Evolutionary conservation across 495 filamentous ascomycete species (phyloP), one percentile per base, ranked within the genome.

Genomic region (Talaromyces wortmannii): DNA sequence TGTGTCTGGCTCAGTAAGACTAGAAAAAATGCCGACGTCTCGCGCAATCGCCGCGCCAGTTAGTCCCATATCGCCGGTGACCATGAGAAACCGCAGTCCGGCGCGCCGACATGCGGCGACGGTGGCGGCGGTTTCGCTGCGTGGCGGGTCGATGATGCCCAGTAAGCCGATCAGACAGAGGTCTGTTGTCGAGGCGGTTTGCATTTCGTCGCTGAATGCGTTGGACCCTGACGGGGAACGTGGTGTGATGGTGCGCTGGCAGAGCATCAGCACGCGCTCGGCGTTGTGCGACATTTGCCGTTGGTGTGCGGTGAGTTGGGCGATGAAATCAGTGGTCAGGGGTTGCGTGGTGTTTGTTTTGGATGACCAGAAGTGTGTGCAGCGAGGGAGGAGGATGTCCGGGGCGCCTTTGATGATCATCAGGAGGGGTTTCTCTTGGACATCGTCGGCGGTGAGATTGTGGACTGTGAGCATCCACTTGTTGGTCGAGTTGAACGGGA

Each of bases 401-500:
- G 83, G 84, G 0, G 83, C 83, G 0, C 82, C 85, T 61, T 85
- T 87, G 0, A 57, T 30, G 13, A 61, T 53, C 12, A 66, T 47
- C 5, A 49, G 55, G 5, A 48, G 6, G 0, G 12, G 16, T 6
- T 50, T 23, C 17, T 31, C 52, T 5, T 55, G 45, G 1, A 52
- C 15, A 6, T 53, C 17, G 8, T 53, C 52, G 4, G 18, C 13
- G 7, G 36, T 33, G 13, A 23, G 6, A 16, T 55, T 45, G 42
- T 53, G 52, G 7, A 53, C 36, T 7, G 52, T 63, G 49, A 88
- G 75, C 84, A 88, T 88, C 65, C 80, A 89, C 62, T 89, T 90
- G 63, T 87, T 88, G 69, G 87, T 87, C 66, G 79, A 83, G 62
- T 88, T 88, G 66, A 90, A 89, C 1, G 79, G 78, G 4, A 89